phyloP scores from a whole-genome alignment of 1,284 basidiomycete species.

The Austroboletus niveus region DNA sequence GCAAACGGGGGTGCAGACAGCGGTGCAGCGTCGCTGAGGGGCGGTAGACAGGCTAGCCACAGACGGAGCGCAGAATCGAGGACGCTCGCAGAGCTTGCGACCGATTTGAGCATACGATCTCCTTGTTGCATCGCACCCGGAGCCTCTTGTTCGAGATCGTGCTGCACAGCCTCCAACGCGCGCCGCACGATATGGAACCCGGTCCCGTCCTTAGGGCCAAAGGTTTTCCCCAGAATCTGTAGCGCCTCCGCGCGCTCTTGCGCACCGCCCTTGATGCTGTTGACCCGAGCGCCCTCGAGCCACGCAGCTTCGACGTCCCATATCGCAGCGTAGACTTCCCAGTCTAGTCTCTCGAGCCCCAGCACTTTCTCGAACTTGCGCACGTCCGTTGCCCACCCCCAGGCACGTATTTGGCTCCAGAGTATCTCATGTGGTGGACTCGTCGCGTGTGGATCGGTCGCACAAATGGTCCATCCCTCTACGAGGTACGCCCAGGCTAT shows the following conservation, averaged over 20 bases:
- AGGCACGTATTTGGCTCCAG: conserved; percentile 82
- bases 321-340: conserved; percentile 42
- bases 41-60: conserved; percentile 59
- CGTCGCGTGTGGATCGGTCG: conserved; percentile 86
- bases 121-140: conserved; percentile 1
- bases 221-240: conserved; percentile 36
- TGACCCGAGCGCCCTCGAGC: conserved; percentile 73
- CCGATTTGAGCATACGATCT: conserved; percentile 8
- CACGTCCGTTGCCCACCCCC: conserved; percentile 72
- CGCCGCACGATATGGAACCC: conserved; percentile 19
- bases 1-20: conserved; percentile 48
- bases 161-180: conserved; percentile 16
- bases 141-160: not conserved
- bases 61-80: conserved; percentile 56
- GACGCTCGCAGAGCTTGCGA: conserved; percentile 19
- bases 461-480: conserved; percentile 77
- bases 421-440: conserved; percentile 84
- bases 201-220: conserved; percentile 41
- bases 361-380: conserved; percentile 30
- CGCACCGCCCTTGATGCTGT: conserved; percentile 65
- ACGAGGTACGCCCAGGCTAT: conserved; percentile 55
- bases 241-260: conserved; percentile 49
- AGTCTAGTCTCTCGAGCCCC: conserved; percentile 13
- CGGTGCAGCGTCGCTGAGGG: conserved; percentile 31
- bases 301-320: conserved; percentile 65